Evolutionary conservation across 306 rosid species (phyloP), one percentile per base, ranked within the genome.

Genomic region (Purshia tridentata): DNA sequence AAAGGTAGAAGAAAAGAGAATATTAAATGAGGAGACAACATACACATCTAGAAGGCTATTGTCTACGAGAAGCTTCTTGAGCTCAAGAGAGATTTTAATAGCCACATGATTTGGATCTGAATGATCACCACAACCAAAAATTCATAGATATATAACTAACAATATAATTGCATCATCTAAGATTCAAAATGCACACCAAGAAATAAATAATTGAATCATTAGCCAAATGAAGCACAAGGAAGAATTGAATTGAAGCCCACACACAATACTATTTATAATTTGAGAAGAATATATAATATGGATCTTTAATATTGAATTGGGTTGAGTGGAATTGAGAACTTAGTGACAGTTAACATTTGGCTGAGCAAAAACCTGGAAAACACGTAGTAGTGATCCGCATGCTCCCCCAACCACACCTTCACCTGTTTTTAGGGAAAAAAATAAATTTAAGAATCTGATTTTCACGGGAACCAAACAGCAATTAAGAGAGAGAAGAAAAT

Each of bases 41-140:
- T 89, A 89, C 97, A 93, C 92, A 81, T 93, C 98, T 23, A 93
- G 75, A 83, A 93, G 96, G 85, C 97, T 93, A 80, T 93, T 93
- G 82, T 93, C 98, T 53, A 91, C 82, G 47, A 93, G 96, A 70
- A 93, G 82, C 91, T 91, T 93, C 96, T 93, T 93, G 49, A 93
- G 88, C 74, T 93, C 93, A 1, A 93, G 96, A 39, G 98, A 92
- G 65, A 93, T 88, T 83, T 87, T 91, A 60, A 91, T 79, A 75
- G 98, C 97, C 48, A 89, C 92, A 56, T 91, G 93, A 77, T 89
- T 93, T 57, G 98, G 80, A 93, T 93, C 98, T 91, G 92, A 78
- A 87, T 74, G 16, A 68, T 9, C 71, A 70, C 37, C 81, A 62
- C 74, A 64, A 3, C 72, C 71, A 66, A 29, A 64, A 69, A 58